Conservation (phyloP, 495 filamentous ascomycete genomes). For the Daldinia loculata region DNA sequence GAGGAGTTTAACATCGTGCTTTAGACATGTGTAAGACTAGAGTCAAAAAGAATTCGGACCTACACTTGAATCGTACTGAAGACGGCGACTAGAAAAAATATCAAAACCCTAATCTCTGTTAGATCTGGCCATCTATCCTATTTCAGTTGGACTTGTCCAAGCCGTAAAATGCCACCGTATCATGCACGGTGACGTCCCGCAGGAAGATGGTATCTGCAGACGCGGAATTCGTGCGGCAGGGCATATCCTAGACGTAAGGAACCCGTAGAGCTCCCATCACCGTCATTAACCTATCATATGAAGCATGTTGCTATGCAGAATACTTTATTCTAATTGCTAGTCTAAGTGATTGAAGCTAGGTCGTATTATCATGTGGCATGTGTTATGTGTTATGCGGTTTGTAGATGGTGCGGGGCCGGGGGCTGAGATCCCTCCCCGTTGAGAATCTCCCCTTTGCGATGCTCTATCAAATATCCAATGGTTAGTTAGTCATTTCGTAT, state of each 20-base stretch:
- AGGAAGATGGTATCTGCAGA: background rate
- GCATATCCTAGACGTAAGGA: background rate
- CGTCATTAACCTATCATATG: slow-evolving; percentile 24
- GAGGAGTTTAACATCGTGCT: slow-evolving; percentile 1
- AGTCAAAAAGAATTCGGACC: background rate
- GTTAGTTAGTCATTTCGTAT: slow-evolving; percentile 2
- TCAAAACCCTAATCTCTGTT: slow-evolving; percentile 5
- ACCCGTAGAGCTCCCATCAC: slow-evolving; percentile 9
- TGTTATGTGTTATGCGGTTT: slow-evolving; percentile 5
- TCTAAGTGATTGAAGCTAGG: background rate
- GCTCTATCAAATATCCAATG: slow-evolving; percentile 24
- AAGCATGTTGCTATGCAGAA: slow-evolving; percentile 7
- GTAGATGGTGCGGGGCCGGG: background rate
- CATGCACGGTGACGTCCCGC: slow-evolving; percentile 35
- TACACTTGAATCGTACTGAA: background rate
- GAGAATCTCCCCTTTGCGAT: background rate
- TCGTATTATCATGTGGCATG: slow-evolving; percentile 21
- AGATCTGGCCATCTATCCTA: background rate
- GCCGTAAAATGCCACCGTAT: slow-evolving; percentile 22
- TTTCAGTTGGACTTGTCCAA: no score
- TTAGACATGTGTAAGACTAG: background rate
- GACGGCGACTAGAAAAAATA: background rate
- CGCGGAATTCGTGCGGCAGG: slow-evolving; percentile 5
- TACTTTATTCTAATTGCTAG: slow-evolving; percentile 7
- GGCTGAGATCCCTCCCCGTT: no score